Evolutionary conservation across 176 grass and related monocot species (phyloP).

Genomic region (Oryza meridionalis): DNA sequence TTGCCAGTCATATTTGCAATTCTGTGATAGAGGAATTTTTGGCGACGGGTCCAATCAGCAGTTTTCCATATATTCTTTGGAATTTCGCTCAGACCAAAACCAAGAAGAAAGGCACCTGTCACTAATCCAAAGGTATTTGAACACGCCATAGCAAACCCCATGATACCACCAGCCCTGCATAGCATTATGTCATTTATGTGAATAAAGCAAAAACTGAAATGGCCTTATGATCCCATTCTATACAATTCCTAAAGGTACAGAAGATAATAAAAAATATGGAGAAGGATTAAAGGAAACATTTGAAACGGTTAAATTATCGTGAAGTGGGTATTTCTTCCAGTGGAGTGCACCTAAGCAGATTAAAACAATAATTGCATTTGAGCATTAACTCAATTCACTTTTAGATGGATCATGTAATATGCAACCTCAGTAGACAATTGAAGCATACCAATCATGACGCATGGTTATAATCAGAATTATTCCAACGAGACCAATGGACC

Average conservation of each 20-base stretch:
- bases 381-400: not conserved
- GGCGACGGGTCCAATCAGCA: slow-evolving; percentile 84
- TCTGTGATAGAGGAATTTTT: slow-evolving; percentile 86
- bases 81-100: slow-evolving; percentile 99
- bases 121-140: slow-evolving; percentile 99
- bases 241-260: not conserved
- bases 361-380: not conserved
- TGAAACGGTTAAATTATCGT: slow-evolving; percentile 3
- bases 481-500: slow-evolving; percentile 89
- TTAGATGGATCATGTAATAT: slow-evolving; percentile 14
- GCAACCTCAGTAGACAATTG: slow-evolving; percentile 44
- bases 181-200: slow-evolving; percentile 34
- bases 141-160: slow-evolving; percentile 98
- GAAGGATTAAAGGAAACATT: not conserved
- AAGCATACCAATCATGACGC: slow-evolving; percentile 74
- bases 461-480: slow-evolving; percentile 88
- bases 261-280: not conserved
- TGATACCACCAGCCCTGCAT: slow-evolving; percentile 78
- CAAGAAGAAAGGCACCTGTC: slow-evolving; percentile 98
- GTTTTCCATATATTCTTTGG: slow-evolving; percentile 95
- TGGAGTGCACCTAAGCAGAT: not conserved
- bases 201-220: slow-evolving; percentile 14
- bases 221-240: not conserved
- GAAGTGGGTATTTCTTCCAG: not conserved
- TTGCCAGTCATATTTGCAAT: slow-evolving; percentile 95